A percentile compares a stretch with the other conserved stretches of the same genome.
phyloP scores from a whole-genome alignment of 768 basidiomycete genomes.

The Gloeostereum incarnatum region DNA sequence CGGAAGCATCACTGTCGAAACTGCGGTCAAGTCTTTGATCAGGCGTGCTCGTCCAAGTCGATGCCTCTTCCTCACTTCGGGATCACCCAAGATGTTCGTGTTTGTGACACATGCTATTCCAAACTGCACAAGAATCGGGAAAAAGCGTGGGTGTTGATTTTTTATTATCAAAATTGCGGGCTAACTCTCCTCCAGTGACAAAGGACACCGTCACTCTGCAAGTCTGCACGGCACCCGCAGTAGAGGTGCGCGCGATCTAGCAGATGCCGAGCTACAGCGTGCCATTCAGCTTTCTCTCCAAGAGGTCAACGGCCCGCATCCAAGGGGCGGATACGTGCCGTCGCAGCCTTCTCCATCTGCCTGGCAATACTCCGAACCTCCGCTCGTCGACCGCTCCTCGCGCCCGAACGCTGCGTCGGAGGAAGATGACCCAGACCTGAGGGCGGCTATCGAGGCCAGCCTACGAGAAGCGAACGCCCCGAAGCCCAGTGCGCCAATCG shows the following conservation, averaged over 20 bases:
- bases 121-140: constrained; percentile 65
- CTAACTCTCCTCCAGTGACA: constrained; percentile 21
- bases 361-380: constrained; percentile 65
- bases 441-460: constrained; percentile 92
- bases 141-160: constrained; percentile 31
- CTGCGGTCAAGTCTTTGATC: constrained; percentile 96
- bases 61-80: constrained; percentile 90
- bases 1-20: constrained; percentile 98
- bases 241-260: constrained; percentile 46
- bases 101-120: constrained; percentile 85
- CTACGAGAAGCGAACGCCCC: constrained; percentile 77
- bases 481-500: constrained; percentile 69
- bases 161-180: neutral
- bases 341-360: constrained; percentile 42
- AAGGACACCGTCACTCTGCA: constrained; percentile 43
- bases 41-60: constrained; percentile 79
- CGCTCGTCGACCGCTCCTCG: constrained; percentile 44
- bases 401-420: constrained; percentile 33
- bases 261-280: constrained; percentile 85
- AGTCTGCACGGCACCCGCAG: constrained; percentile 36
- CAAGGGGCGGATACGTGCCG: constrained; percentile 70
- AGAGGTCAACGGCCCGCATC: constrained; percentile 48
- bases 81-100: constrained; percentile 84
- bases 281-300: constrained; percentile 89
- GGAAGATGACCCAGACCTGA: constrained; percentile 88